Base-by-base conservation (phyloP, 345 rosid genomes). In the Aegle marmelos region DNA sequence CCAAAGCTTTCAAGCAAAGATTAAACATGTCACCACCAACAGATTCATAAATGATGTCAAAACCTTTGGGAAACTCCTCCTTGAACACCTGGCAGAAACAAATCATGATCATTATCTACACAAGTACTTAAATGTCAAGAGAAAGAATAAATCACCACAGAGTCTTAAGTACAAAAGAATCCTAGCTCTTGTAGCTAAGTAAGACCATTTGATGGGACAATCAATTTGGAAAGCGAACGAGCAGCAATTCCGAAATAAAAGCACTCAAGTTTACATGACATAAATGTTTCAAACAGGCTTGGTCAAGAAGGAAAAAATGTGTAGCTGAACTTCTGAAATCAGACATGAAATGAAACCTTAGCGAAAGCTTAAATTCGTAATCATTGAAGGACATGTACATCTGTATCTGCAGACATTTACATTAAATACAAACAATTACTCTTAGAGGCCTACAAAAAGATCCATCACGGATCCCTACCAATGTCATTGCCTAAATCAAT, bases 11-110 rank as follows among this genome's bases (percentile, higher is more conserved):
- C 79, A 93, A 83, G 79, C 99, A 93, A 79, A 93, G 53, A 80
- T 91, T 87, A 79, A 96, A 91, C 98, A 96, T 91, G 80, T 89
- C 86, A 59, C 99, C 98, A 59, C 99, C 99, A 67, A 96, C 97
- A 60, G 99, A 96, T 86, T 96, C 99, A 21, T 96, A 96, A 76
- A 89, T 85, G 70, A 92, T 89, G 84, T 96, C 94, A 4, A 93
- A 74, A 64, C 99, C 99, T 78, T 88, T 88, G 28, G 98, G 95
- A 73, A 86, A 95, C 83, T 95, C 98, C 82, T 87, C 84, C 85
- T 86, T 90, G 45, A 93, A 84, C 78, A 92, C 95, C 99, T 96
- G 92, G 25, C 7, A 80, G 60, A 39, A 69, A 37, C 62, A 19
- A 79, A 39, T 28, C 41, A 53, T 30, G 37, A 53, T 25, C 72